A percentile compares a stretch with the other conserved stretches of the same genome.
These are phyloP conservation scores for Termitomyces sp. DNA, from an alignment of 768 basidiomycete genomes.

Conservation along the genomic window DNA sequence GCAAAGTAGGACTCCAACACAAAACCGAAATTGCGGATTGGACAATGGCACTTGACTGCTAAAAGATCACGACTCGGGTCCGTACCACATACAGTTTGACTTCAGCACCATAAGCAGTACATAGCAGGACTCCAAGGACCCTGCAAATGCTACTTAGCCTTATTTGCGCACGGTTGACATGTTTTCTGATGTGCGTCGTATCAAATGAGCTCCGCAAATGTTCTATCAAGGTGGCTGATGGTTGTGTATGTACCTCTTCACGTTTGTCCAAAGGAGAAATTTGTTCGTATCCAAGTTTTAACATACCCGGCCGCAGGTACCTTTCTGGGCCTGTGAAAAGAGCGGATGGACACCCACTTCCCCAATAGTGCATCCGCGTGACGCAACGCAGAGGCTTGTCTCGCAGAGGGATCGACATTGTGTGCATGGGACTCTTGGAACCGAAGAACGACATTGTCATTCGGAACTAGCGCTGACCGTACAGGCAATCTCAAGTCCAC, in stretches of 20 bases:
- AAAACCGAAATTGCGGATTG: background rate
- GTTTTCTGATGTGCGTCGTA: background rate
- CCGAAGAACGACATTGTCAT: background rate
- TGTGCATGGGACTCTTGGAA: background rate
- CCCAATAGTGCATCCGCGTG: background rate
- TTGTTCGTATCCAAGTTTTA: background rate
- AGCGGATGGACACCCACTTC: too few species aligned
- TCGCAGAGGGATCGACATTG: background rate
- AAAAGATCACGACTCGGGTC: conserved; percentile 1
- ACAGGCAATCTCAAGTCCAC: background rate
- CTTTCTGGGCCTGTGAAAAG: too few species aligned
- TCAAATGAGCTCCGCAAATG: background rate
- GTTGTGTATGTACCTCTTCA: background rate
- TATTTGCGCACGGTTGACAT: background rate
- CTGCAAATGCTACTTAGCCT: background rate
- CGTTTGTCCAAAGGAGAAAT: background rate
- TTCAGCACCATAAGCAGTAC: background rate
- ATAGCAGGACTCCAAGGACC: background rate
- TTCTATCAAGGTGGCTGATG: background rate
- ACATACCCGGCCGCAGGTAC: background rate
- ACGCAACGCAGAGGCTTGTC: background rate
- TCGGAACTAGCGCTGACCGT: background rate
- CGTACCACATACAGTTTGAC: background rate
- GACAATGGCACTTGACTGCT: background rate
- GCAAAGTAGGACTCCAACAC: background rate